Evolutionary conservation across 129 eudicot genomes (phyloP).

Genomic region (Helianthus tuberosus): DNA sequence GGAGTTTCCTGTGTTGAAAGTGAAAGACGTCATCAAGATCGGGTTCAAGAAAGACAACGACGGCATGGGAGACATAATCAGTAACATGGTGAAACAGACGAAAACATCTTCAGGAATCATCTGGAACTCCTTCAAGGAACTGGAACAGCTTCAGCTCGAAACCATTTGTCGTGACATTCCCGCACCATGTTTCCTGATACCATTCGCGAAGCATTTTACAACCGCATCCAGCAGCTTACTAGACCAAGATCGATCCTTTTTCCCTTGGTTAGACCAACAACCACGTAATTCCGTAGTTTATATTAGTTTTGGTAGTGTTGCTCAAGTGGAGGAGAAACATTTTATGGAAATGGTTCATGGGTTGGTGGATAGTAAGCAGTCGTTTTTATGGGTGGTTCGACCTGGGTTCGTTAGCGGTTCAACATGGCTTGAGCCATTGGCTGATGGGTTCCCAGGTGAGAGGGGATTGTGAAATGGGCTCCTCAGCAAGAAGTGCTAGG

Average conservation of each 20-base stretch:
- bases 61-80: neutral
- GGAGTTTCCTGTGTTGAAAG: slow-evolving; percentile 36
- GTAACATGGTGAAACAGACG: slow-evolving; percentile 31
- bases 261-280: no score
- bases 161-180: slow-evolving; percentile 14
- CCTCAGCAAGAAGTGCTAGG: slow-evolving; percentile 61
- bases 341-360: no score
- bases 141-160: slow-evolving; percentile 35
- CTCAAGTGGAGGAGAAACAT: no score
- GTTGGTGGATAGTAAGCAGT: no score
- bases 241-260: neutral
- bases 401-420: no score
- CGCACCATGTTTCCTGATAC: slow-evolving; percentile 44
- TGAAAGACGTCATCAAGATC: slow-evolving; percentile 31
- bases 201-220: slow-evolving; percentile 39
- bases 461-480: no score
- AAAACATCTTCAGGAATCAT: slow-evolving; percentile 42
- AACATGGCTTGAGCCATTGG: no score
- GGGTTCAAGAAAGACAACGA: slow-evolving; percentile 12
- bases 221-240: slow-evolving; percentile 34
- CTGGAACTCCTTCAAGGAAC: slow-evolving; percentile 51
- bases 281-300: no score
- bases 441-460: no score
- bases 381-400: no score
- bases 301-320: no score